Evolutionary conservation across 1,284 basidiomycete species (phyloP), one percentile per base, ranked within the genome.

Genomic region (Pascua guehoae): DNA sequence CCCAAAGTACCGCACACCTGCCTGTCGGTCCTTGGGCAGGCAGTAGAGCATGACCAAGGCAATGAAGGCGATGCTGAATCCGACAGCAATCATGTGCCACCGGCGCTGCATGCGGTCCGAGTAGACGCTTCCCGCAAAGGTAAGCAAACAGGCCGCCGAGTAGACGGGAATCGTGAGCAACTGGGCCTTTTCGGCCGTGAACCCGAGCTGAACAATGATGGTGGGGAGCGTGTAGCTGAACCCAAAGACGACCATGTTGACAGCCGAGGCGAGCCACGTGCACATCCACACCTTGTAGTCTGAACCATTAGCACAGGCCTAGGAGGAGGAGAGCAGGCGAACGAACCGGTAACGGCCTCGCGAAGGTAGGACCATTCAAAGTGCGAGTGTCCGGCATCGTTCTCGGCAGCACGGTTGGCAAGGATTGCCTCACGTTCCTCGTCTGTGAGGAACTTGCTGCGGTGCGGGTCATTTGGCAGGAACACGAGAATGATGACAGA

Each of bases 131-230:
- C 42, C 53, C 5, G 17, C 8, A n/a, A 61, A 48, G 8, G 51
- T 50, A 56, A 62, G 58, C 18, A 62, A 14, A 47, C 60, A 60
- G 15, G 64, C 64, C 15, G 57, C 49, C 12, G 43, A 32, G 56
- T 67, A 65, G 15, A 63, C 38, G n/a, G 66, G 66, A 18, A 66
- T 56, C 1, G 63, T 65, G 43, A 68, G 51, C 12, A 68, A 54
- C 54, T 68, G 66, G 9, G 66, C 66, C 15, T 60, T 59, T 8
- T 54, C 62, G 9, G 65, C 63, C 24, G 51, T 47, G 65, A 62
- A 66, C 11, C 68, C 68, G 46, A 70, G 54, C 54, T 63, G 56
- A 2, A 53, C 57, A n/a, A 67, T 36, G 43, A 66, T 64, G 2
- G 61, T 47, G 1, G 67, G 65, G 5, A 69, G 60, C 5, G 52